Conservation (phyloP, 352 stramenopile genomes). For the Phytophthora litchii region DNA sequence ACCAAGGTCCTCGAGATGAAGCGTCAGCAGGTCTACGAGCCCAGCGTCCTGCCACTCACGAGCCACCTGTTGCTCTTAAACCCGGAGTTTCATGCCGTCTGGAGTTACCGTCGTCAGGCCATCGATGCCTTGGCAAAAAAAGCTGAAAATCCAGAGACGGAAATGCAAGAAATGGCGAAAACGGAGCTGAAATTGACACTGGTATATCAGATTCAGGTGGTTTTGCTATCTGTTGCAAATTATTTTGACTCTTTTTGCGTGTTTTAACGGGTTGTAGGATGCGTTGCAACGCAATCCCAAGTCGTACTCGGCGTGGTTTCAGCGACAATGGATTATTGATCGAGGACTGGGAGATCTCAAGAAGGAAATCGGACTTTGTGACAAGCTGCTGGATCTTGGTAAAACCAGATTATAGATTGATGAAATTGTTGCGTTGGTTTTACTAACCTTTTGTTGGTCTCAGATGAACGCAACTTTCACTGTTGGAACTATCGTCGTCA, state of each 20-base stretch:
- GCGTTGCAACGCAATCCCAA: constrained; percentile 97
- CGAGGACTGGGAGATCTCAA: constrained; percentile 66
- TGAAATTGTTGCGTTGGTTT: constrained; percentile 8
- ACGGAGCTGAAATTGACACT: constrained; percentile 90
- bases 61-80: constrained; percentile 95
- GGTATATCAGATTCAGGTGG: constrained; percentile 11
- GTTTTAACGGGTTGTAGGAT: constrained; percentile 52
- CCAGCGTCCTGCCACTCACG: constrained; percentile 78
- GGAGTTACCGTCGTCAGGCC: constrained; percentile 95
- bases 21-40: constrained; percentile 52
- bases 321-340: constrained; percentile 87
- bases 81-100: constrained; percentile 97
- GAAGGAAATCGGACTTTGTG: constrained; percentile 79
- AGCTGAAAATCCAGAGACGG: constrained; percentile 21
- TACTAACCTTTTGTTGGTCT: constrained; percentile 50
- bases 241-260: constrained; percentile 6
- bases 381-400: constrained; percentile 81
- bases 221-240: too few relatives aligned
- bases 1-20: constrained; percentile 74
- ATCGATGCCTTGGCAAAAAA: constrained; percentile 60
- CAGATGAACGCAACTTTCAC: constrained; percentile 99
- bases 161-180: constrained; percentile 67
- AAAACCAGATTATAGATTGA: constrained; percentile 33
- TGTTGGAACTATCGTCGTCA: constrained; percentile 98
- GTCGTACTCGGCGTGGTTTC: constrained; percentile 94